phyloP scores from a whole-genome alignment of 179 eudicot species.

The Silene noctiflora region DNA sequence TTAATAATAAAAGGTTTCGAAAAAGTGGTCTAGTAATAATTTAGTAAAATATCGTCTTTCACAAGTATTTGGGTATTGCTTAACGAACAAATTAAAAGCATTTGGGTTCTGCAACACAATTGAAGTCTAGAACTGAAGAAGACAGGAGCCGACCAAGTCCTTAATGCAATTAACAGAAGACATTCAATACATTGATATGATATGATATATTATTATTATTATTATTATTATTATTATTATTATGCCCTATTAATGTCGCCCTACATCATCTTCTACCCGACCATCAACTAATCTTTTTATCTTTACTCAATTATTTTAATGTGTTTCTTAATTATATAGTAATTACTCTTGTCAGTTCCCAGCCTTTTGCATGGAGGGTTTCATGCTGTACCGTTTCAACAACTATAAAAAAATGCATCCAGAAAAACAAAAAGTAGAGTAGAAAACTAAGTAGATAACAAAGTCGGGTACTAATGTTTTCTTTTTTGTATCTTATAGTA shows the following conservation, averaged over 20 bases:
- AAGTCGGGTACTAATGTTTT: background rate
- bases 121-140: slow-evolving; percentile 11
- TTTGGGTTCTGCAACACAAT: background rate
- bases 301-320: background rate
- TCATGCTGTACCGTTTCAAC: slow-evolving; percentile 10
- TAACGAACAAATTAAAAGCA: background rate
- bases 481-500: background rate
- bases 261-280: slow-evolving; percentile 18
- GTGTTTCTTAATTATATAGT: background rate
- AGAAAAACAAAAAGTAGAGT: background rate
- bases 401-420: background rate
- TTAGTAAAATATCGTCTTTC: too few species aligned
- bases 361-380: slow-evolving; percentile 18
- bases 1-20: too few species aligned
- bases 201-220: too few species aligned
- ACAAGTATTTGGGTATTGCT: too few species aligned
- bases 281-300: slow-evolving; percentile 12
- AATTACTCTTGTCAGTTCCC: background rate
- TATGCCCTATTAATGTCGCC: background rate
- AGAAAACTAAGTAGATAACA: background rate
- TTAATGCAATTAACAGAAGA: slow-evolving; percentile 23
- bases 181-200: slow-evolving; percentile 20
- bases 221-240: too few species aligned
- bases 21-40: too few species aligned
- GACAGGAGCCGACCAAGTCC: slow-evolving; percentile 19